Conservation (phyloP, 2,329 filamentous ascomycete species). For the Pestalotiopsis fici region DNA sequence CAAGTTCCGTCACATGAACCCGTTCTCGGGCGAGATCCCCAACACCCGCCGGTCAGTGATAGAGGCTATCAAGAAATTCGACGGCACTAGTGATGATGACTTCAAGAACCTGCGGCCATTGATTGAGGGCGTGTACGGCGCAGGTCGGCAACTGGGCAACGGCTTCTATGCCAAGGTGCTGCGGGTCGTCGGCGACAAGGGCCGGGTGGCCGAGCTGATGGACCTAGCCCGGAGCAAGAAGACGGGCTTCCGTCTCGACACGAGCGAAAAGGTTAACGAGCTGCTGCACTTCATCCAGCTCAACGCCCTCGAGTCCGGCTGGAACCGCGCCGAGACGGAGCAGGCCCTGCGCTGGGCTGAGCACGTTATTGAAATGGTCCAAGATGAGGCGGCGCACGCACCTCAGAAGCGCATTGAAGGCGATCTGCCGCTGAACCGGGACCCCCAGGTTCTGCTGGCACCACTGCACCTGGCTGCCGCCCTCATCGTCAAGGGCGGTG, state of each 20-base stretch:
- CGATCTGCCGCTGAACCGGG: conserved; percentile 33
- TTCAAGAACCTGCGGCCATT: conserved; percentile 54
- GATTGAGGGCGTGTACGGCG: conserved; percentile 50
- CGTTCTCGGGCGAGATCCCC: conserved; percentile 39
- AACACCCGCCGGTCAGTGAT: conserved; percentile 39
- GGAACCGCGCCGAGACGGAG: conserved; percentile 34
- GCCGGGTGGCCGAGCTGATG: conserved; percentile 46
- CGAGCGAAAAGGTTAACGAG: conserved; percentile 40
- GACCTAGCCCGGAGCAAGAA: conserved; percentile 48
- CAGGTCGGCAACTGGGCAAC: conserved; percentile 36
- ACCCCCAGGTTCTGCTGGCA: conserved; percentile 44
- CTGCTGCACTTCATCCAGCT: conserved; percentile 39
- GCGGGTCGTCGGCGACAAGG: conserved; percentile 39
- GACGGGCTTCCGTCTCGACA: conserved; percentile 46
- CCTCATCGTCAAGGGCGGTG: conserved; percentile 34
- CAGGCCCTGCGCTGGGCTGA: conserved; percentile 47
- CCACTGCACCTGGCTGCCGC: conserved; percentile 44
- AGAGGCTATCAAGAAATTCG: conserved; percentile 45
- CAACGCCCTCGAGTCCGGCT: conserved; percentile 40
- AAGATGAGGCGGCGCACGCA: conserved; percentile 41
- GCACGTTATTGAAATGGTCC: conserved; percentile 50
- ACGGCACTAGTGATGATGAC: conserved; percentile 46
- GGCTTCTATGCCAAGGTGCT: conserved; percentile 39
- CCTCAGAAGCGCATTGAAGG: conserved; percentile 12
- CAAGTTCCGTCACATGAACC: conserved; percentile 50